Percentiles rank a stretch among this genome's conserved stretches.
phyloP scores from a whole-genome alignment of 2,329 filamentous ascomycete species.

The Pseudocercospora fijiensis region DNA sequence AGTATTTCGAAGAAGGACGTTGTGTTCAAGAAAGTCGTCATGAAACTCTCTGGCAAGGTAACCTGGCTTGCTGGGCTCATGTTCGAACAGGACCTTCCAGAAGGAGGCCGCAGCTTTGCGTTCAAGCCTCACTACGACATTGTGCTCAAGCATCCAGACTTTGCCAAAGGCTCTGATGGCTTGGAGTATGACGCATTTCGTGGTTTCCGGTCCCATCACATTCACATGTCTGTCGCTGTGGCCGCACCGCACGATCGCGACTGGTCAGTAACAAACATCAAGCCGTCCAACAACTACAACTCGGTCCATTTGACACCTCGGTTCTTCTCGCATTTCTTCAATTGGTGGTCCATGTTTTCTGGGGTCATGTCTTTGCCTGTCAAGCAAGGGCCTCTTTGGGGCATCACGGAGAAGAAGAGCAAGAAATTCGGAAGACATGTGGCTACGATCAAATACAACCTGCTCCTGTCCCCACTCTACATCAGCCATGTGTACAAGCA shows the following conservation, averaged over 20 bases:
- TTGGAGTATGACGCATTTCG: constrained; percentile 83
- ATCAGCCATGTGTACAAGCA: constrained; percentile 98
- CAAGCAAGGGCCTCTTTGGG: constrained; percentile 87
- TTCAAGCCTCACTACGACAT: constrained; percentile 94
- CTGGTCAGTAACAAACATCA: constrained; percentile 73
- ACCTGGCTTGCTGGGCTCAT: constrained; percentile 88
- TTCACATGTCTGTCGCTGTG: constrained; percentile 90
- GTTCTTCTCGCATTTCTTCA: constrained; percentile 98
- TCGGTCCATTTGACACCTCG: constrained; percentile 90
- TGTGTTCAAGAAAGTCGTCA: constrained; percentile 96
- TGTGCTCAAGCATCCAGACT: constrained; percentile 75
- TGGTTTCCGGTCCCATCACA: constrained; percentile 95
- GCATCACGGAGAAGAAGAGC: constrained; percentile 89
- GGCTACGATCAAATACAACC: constrained; percentile 97
- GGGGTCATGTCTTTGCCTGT: constrained; percentile 93
- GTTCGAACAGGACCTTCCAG: constrained; percentile 79
- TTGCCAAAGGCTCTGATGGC: constrained; percentile 59
- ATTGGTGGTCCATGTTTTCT: constrained; percentile 96
- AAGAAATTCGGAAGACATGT: constrained; percentile 98
- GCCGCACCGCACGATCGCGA: constrained; percentile 82
- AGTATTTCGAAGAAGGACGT: constrained; percentile 70
- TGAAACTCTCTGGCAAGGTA: constrained; percentile 97
- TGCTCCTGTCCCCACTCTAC: constrained; percentile 87
- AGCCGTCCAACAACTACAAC: constrained; percentile 88
- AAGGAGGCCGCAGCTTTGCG: constrained; percentile 73